These are phyloP conservation scores for Nidula niveotomentosa DNA, from an alignment of 1,284 basidiomycete genomes.

Conservation along the genomic window DNA sequence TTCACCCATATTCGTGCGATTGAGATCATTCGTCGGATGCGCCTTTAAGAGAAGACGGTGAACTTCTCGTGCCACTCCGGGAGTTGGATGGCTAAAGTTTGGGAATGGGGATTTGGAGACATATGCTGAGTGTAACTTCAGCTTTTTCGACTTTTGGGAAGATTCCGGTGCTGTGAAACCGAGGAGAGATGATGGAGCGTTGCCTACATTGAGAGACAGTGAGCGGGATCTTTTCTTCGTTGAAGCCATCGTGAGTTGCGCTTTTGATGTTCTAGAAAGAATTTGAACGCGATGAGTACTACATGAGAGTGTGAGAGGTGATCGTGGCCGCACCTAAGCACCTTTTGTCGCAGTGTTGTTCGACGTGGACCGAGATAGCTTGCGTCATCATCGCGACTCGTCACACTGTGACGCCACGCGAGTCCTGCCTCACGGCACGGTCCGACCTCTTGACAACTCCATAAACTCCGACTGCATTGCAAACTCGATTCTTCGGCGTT, in stretches of 20 bases:
- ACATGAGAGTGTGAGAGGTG: no score
- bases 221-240: no score
- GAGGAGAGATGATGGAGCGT: neutral
- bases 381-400: slow-evolving; percentile 6
- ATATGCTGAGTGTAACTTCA: slow-evolving; percentile 48
- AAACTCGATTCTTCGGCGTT: no score
- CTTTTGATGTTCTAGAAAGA: no score
- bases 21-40: slow-evolving; percentile 22
- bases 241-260: no score
- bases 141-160: slow-evolving; percentile 42
- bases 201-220: neutral
- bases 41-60: slow-evolving; percentile 40
- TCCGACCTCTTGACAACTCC: no score
- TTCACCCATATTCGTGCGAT: slow-evolving; percentile 9
- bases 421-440: neutral
- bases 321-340: no score
- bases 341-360: no score
- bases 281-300: no score
- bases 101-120: slow-evolving; percentile 52
- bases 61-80: slow-evolving; percentile 45
- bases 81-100: slow-evolving; percentile 47
- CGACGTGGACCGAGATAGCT: no score
- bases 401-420: slow-evolving; percentile 13
- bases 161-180: slow-evolving; percentile 5
- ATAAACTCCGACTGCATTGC: no score